A percentile compares a stretch with the other conserved stretches of the same genome.
phyloP scores from a whole-genome alignment of 129 eudicot genomes.

The Rutidosis leptorrhynchoides region DNA sequence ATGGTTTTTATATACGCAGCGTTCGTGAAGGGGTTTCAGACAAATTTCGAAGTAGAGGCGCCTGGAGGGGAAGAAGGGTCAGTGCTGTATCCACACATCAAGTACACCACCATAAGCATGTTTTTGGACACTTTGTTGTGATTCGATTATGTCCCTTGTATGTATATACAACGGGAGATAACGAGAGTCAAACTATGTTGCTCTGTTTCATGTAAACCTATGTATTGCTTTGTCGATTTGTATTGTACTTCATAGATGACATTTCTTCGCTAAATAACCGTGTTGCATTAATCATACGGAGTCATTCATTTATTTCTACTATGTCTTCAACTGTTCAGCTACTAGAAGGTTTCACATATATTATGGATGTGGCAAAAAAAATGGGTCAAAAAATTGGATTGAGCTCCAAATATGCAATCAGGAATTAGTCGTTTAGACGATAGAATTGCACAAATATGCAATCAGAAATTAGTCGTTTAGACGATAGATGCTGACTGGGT shows the following conservation, averaged over 20 bases:
- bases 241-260: neutral
- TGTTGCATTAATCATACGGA: no score
- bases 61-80: slow-evolving; percentile 77
- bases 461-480: no score
- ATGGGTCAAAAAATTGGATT: no score
- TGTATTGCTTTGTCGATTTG: neutral
- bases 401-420: no score
- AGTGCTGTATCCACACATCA: slow-evolving; percentile 58
- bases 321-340: no score
- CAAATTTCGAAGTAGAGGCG: slow-evolving; percentile 59
- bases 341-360: no score
- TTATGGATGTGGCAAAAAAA: neutral
- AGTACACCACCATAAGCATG: slow-evolving; percentile 61
- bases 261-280: no score
- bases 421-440: no score
- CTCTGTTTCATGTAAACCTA: neutral
- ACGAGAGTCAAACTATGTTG: neutral
- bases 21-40: slow-evolving; percentile 87
- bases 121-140: slow-evolving; percentile 57
- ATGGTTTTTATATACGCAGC: slow-evolving; percentile 74
- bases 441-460: no score
- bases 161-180: neutral
- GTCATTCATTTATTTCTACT: no score
- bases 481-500: no score
- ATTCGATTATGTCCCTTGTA: neutral